phyloP scores from a whole-genome alignment of 768 basidiomycete genomes.

The Boletus eberwhitei region DNA sequence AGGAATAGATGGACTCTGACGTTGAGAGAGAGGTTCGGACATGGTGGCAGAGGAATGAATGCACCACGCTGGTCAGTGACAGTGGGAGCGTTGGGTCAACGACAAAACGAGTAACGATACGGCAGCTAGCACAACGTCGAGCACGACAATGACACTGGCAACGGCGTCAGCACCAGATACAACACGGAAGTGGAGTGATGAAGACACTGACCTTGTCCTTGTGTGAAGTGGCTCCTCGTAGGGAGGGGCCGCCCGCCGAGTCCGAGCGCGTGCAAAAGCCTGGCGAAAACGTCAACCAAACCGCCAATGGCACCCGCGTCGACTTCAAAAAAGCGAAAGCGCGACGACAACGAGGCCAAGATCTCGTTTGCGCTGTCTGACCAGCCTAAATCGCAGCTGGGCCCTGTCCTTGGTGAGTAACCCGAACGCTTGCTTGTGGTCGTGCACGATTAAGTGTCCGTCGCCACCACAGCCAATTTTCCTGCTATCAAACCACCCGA shows the following conservation, averaged over 20 bases:
- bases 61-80: constrained; percentile 17
- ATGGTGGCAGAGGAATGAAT: constrained; percentile 24
- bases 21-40: constrained; percentile 28
- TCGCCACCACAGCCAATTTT: constrained; percentile 49
- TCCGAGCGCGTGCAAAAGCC: constrained; percentile 1
- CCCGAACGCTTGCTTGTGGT: constrained; percentile 20
- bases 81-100: constrained; percentile 12
- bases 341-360: constrained; percentile 34
- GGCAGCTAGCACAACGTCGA: constrained; percentile 19
- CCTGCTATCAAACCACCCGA: constrained; percentile 59
- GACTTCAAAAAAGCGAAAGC: constrained; percentile 49
- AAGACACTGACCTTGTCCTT: constrained; percentile 21
- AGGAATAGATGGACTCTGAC: constrained; percentile 26
- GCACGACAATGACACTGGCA: constrained; percentile 11
- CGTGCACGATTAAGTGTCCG: constrained; percentile 15
- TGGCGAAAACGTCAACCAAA: constrained; percentile 16
- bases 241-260: background rate
- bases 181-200: background rate
- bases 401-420: constrained; percentile 52
- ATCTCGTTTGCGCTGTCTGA: constrained; percentile 37
- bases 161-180: constrained; percentile 14
- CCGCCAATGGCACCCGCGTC: constrained; percentile 20
- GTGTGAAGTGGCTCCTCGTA: constrained; percentile 16
- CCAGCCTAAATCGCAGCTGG: constrained; percentile 37
- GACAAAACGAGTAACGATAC: constrained; percentile 24